phyloP scores from a whole-genome alignment of 805 yeast species.

The Clavispora vitiphila region DNA sequence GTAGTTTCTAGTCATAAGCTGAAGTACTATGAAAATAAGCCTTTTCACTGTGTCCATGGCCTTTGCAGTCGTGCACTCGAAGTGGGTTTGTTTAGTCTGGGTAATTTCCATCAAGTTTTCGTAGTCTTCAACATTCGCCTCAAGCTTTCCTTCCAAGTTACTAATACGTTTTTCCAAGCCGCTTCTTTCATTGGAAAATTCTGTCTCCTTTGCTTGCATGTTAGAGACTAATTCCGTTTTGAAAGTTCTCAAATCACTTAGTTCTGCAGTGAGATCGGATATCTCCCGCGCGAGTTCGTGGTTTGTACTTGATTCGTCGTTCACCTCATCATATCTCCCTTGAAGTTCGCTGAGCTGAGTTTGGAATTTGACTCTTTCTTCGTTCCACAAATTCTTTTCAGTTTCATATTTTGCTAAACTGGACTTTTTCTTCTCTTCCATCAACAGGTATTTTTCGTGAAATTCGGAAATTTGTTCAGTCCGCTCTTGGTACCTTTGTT shows the following conservation, averaged over 20 bases:
- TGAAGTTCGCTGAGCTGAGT: background rate
- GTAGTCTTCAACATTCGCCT: conserved; percentile 40
- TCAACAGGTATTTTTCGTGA: background rate
- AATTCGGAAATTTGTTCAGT: background rate
- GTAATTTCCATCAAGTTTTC: conserved; percentile 41
- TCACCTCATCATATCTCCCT: background rate
- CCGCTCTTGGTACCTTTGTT: background rate
- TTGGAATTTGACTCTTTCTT: background rate
- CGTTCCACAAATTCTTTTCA: background rate
- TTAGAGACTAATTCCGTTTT: conserved; percentile 65
- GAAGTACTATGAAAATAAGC: conserved; percentile 1
- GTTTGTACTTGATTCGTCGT: background rate
- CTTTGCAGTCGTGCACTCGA: background rate
- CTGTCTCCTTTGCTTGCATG: conserved; percentile 60
- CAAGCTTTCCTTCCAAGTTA: conserved; percentile 37
- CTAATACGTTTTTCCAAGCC: conserved; percentile 47
- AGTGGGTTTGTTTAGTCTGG: conserved; percentile 12
- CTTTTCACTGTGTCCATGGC: background rate
- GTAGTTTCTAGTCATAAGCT: background rate
- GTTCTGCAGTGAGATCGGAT: conserved; percentile 11
- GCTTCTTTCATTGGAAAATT: conserved; percentile 50
- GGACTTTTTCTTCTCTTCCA: background rate
- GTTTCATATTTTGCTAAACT: background rate
- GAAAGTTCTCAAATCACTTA: conserved; percentile 27
- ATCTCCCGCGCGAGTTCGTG: background rate